Evolutionary conservation across 257 asterid genomes (phyloP), one percentile per base, ranked within the genome.

Genomic region (Scutellaria galericulata): DNA sequence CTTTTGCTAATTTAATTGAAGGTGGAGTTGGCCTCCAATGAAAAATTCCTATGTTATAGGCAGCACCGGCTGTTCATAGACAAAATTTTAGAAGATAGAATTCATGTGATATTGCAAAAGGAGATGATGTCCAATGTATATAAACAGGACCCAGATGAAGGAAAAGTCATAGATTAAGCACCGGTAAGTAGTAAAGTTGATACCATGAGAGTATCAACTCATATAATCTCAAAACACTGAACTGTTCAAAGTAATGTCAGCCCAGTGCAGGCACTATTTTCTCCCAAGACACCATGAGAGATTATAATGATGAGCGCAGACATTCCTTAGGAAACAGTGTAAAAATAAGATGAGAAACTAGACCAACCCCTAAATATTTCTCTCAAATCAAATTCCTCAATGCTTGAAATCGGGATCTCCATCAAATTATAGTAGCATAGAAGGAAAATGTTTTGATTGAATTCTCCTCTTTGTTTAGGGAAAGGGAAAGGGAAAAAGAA

Each of bases 11-110:
- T 79, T 89, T 89, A 71, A 74, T 89, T 41, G 99, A 78, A 71
- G 98, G 80, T 48, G 88, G 85, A 35, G 96, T 86, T 61, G 99
- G 91, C 76, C 99, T 86, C 99, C 99, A 95, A 76, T 92, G 98
- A 86, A 95, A 95, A 69, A 95, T 92, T 72, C 99, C 99, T 37
- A 95, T 92, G 79, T 92, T 95, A 80, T 90, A 95, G 68, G 96
- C 88, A 70, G 93, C 94, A 53, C 92, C 96, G 71, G 90, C 97
- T 90, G 83, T 77, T 55, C 80, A 80, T 51, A 75, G 58, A 56
- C 79, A 62, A 62, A 35, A 9, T 13, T 41, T 13, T 39, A 37
- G 5, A 8, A 52, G 59, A 45, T 31, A 54, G 74, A 72, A 15
- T 8, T 54, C 70, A 68, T 22, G 42, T 13, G 55, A 58, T 41